These are phyloP conservation scores for Torulaspora globosa DNA, from an alignment of 1,139 yeast genomes.

Conservation along the genomic window DNA sequence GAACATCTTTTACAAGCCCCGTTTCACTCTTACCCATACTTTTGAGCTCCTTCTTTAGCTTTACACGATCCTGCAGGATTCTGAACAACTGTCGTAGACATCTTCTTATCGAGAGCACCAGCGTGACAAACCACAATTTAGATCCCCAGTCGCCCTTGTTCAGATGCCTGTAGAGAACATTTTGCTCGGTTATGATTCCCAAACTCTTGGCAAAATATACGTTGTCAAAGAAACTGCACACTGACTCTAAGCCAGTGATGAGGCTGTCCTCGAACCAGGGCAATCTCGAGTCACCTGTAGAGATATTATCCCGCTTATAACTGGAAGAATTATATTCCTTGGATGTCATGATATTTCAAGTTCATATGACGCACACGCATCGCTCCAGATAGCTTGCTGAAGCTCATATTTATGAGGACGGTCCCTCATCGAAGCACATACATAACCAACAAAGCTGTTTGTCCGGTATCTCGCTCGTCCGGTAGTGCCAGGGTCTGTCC, in stretches of 20 bases:
- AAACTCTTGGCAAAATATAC: constrained; percentile 28
- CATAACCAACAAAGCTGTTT: no score
- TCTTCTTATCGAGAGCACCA: constrained; percentile 25
- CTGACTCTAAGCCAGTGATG: constrained; percentile 22
- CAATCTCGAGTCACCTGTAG: not conserved
- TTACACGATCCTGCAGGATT: constrained; percentile 10
- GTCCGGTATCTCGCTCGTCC: no score
- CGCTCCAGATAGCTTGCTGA: no score
- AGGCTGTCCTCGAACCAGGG: constrained; percentile 17
- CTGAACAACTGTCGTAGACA: constrained; percentile 15
- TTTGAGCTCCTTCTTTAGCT: constrained; percentile 14
- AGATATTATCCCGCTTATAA: not conserved
- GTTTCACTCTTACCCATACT: constrained; percentile 5
- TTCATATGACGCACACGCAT: no score
- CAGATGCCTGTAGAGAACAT: constrained; percentile 23
- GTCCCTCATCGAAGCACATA: no score
- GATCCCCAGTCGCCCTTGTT: constrained; percentile 30
- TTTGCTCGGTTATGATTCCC: constrained; percentile 28
- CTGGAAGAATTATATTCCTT: not conserved
- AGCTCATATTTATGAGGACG: no score
- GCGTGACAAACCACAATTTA: constrained; percentile 29
- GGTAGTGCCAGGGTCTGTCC: no score
- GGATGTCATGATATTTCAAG: not conserved
- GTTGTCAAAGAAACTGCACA: constrained; percentile 29
- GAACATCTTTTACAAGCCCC: constrained; percentile 12